Evolutionary conservation across 768 basidiomycete genomes (phyloP), one percentile per base, ranked within the genome.

Genomic region (Ramaria rubella): DNA sequence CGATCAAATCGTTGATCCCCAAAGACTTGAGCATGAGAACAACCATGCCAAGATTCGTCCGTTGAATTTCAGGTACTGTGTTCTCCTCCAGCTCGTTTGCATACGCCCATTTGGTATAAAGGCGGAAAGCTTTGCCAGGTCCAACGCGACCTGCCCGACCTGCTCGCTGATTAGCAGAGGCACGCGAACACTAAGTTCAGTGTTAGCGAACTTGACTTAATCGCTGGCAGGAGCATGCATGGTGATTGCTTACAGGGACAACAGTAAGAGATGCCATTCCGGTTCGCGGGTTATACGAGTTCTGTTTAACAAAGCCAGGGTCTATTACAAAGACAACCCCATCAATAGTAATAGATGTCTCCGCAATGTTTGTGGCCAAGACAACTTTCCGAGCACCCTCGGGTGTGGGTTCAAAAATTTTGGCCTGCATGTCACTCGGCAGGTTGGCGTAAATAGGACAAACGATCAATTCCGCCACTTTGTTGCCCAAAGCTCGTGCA

Each of bases 271-370:
- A 95, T 9, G 92, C 94, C 96, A 99, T 99, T 14, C 96, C 95
- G 43, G 96, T 96, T 65, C 94, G 81, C 2, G 96, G 96, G 70
- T 99, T 99, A 68, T 96, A 99, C 38, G 93, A 88, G 69, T 99
- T 98, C 68, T 99, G 96, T 75, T 99, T 99, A 63, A 98, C 95
- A 65, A 98, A 97, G 12, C 96, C 96, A 2, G 96, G 96, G 68
- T 99, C 96, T 61, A 99, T 98, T 38, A 99, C 96, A 69, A 96
- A 99, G 2, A 98, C 95, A 5, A 99, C 96, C 27, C 96, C 96
- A 54, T 98, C 96, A 62, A 99, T 99, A 7, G 96, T 99, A 68
- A 99, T 99, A 5, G 92, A 94, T 4, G 96, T 99, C 72, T 99
- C 96, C n/a, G 96, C 96, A 61, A 99, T 98, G 67, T 99, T 99